Conservation (phyloP, 2,329 filamentous ascomycete genomes). For the Penicillium sp. region DNA sequence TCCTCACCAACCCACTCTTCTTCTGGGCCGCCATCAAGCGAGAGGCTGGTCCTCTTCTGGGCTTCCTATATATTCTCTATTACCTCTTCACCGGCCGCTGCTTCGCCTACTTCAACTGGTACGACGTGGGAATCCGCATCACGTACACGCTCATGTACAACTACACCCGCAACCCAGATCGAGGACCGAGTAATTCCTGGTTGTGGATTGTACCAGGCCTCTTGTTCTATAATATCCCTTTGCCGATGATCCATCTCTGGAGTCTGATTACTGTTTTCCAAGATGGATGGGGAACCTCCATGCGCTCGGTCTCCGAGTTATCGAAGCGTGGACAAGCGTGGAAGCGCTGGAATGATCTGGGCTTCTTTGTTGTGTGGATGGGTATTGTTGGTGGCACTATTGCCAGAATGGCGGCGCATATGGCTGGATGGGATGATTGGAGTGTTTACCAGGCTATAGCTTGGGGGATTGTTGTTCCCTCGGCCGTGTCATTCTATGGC, state of each 20-base stretch:
- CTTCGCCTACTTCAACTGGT: conserved; percentile 26
- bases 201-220: conserved; percentile 25
- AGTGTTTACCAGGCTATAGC: conserved; percentile 11
- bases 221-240: conserved; percentile 34
- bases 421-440: conserved; percentile 13
- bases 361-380: conserved; percentile 32
- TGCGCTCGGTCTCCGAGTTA: conserved; percentile 29
- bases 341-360: conserved; percentile 26
- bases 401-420: conserved; percentile 12
- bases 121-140: conserved; percentile 28
- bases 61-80: conserved; percentile 25
- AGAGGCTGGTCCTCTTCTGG: conserved; percentile 28
- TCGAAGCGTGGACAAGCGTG: conserved; percentile 21
- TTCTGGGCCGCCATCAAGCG: conserved; percentile 33
- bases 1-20: conserved; percentile 31
- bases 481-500: conserved; percentile 15
- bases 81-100: conserved; percentile 29
- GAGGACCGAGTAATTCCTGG: conserved; percentile 13
- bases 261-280: conserved; percentile 31
- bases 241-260: conserved; percentile 36
- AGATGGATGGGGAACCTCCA: conserved; percentile 35
- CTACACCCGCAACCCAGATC: conserved; percentile 26
- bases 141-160: conserved; percentile 30
- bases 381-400: conserved; percentile 24
- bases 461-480: conserved; percentile 13